Base-by-base conservation (phyloP, 768 basidiomycete genomes). In the Tylopilus intermedius region DNA sequence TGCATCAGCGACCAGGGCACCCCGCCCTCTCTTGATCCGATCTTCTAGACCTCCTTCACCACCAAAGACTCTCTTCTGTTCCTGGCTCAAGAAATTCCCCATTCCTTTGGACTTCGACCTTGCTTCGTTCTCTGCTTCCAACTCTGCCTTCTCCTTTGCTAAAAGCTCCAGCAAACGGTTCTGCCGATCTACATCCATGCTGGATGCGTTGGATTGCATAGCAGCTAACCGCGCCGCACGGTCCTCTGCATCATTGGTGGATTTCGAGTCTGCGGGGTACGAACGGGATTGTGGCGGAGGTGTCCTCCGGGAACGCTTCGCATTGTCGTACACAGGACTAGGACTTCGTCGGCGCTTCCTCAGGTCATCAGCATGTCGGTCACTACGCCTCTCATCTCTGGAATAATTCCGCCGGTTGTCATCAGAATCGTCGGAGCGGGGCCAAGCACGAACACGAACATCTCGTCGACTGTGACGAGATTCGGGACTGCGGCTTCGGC, bases 211-310 rank as follows among this genome's bases (percentile, higher is more conserved):
- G 2, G 78, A 71, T 22, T 84, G 71, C 95, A 98, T 98, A 5
- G 92, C 88, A 0, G 91, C 94, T 27, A 98, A 75, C n/a, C 90
- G 84, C 26, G 89, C 88, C 3, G 84, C 84, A 32, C 94, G 86
- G 27, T 85, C 86, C 1, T 78, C 75, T 8, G 70, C 65, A 47
- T 60, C 54, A 46, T 66, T 60, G 32, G 63, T 47, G 29, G 53
- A 27, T 24, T 60, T 59, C 18, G 64, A 53, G n/a, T 52, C 45
- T 7, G 56, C 51, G 41, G 55, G 52, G 15, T 53, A 44, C 24
- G 62, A 60, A 27, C 61, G 65, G 45, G 65, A 53, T 7, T 57
- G 59, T 18, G 55, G 45, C 41, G 69, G 61, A 46, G 68, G 76
- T 39, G 74, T 77, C 39, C 71, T 71, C 49, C 82, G 81, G 18